These are phyloP conservation scores for Phoma sp. DNA, from an alignment of 2,329 filamentous ascomycete species.

Conservation along the genomic window DNA sequence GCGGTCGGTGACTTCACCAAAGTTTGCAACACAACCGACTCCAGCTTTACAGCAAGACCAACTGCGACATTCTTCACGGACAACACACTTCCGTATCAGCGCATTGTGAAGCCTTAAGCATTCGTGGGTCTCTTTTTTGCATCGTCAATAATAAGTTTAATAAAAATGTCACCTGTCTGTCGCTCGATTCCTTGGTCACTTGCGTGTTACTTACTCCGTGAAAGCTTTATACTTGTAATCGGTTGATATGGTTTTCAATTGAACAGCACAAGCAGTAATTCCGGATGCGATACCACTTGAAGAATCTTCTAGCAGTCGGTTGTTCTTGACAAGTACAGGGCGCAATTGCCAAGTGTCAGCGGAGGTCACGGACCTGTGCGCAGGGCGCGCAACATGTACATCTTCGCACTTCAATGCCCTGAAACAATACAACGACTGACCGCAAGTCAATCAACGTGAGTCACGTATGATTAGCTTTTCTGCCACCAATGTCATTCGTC, in stretches of 20 bases:
- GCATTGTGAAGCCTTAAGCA: conserved; percentile 31
- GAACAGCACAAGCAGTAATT: no score
- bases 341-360: neutral
- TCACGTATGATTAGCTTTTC: neutral
- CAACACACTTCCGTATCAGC: conserved; percentile 31
- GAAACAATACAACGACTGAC: neutral
- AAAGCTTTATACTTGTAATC: no score
- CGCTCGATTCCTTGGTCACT: no score
- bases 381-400: conserved; percentile 4
- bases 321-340: conserved; percentile 2
- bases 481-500: no score
- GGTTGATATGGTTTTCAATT: no score
- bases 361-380: neutral
- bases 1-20: conserved; percentile 60
- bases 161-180: no score
- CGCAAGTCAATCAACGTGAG: neutral
- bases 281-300: no score
- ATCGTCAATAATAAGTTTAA: no score
- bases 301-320: no score
- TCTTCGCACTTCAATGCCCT: neutral
- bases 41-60: conserved; percentile 22
- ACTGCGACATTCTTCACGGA: conserved; percentile 40
- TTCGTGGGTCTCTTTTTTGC: no score
- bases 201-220: no score
- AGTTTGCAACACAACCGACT: conserved; percentile 50